These are phyloP conservation scores for Trichoderma hamatum DNA, from an alignment of 2,329 filamentous ascomycete genomes.

Conservation along the genomic window DNA sequence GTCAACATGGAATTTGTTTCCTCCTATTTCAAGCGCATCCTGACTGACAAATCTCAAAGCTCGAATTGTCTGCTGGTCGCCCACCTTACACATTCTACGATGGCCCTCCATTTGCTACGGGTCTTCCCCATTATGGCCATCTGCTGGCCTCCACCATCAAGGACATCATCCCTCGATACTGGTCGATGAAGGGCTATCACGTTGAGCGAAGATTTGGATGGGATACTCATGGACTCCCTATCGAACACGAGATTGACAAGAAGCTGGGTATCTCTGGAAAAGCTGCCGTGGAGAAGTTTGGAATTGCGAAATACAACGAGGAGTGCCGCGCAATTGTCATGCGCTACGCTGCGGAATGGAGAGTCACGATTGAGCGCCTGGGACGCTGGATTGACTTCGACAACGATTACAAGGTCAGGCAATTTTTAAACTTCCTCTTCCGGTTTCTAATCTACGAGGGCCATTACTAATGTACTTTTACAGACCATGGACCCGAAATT, in stretches of 20 bases:
- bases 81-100: constrained; percentile 95
- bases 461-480: not conserved
- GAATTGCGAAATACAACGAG: constrained; percentile 85
- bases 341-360: constrained; percentile 86
- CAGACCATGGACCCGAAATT: constrained; percentile 91
- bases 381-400: constrained; percentile 98
- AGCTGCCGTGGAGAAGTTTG: constrained; percentile 83
- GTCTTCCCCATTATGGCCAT: constrained; percentile 68
- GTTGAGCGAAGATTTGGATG: constrained; percentile 92
- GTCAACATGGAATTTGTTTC: constrained; percentile 26
- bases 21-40: not conserved
- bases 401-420: constrained; percentile 83
- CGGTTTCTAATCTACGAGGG: not conserved
- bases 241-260: constrained; percentile 98
- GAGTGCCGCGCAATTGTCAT: constrained; percentile 94
- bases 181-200: constrained; percentile 95
- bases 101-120: constrained; percentile 79
- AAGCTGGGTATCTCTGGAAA: constrained; percentile 86
- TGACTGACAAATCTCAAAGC: constrained; percentile 39
- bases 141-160: constrained; percentile 92
- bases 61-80: constrained; percentile 79
- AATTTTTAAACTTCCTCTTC: not conserved
- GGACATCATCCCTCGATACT: constrained; percentile 94
- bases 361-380: constrained; percentile 80
- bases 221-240: constrained; percentile 92